Conservation (phyloP, 169 alveolate genomes). For the Plasmodium fragile region DNA sequence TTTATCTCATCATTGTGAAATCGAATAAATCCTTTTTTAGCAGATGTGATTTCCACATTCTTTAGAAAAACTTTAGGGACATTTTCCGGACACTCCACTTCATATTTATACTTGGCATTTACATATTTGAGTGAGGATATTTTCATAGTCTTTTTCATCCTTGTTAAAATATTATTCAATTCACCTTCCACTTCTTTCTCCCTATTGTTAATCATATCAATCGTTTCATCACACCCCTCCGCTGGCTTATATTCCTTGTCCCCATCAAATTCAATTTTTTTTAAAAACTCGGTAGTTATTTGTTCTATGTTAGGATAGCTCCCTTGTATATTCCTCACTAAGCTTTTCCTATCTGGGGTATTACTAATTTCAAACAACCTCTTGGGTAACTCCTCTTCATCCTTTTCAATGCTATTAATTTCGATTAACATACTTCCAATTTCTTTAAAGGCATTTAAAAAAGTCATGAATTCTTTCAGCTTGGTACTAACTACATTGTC, state of each 20-base stretch:
- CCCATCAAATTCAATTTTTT: slow-evolving; percentile 78
- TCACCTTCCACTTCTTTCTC: slow-evolving; percentile 42
- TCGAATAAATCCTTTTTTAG: slow-evolving; percentile 93
- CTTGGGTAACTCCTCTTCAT: slow-evolving; percentile 36
- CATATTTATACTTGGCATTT: slow-evolving; percentile 92
- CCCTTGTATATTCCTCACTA: slow-evolving; percentile 46
- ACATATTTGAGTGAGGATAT: slow-evolving; percentile 79
- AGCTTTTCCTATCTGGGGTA: slow-evolving; percentile 49
- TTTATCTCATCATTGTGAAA: slow-evolving; percentile 81
- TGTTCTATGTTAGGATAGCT: slow-evolving; percentile 79
- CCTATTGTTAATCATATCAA: slow-evolving; percentile 48
- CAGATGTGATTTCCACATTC: slow-evolving; percentile 93
- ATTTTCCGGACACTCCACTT: slow-evolving; percentile 90
- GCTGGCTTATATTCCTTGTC: slow-evolving; percentile 80
- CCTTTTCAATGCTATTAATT: slow-evolving; percentile 67
- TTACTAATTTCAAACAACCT: slow-evolving; percentile 48
- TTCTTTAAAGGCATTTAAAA: slow-evolving; percentile 80
- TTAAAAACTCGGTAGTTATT: slow-evolving; percentile 78
- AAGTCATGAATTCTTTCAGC: slow-evolving; percentile 83
- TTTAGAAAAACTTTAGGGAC: slow-evolving; percentile 81
- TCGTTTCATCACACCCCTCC: slow-evolving; percentile 77
- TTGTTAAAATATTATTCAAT: slow-evolving; percentile 65
- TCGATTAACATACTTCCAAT: slow-evolving; percentile 77
- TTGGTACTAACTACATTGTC: slow-evolving; percentile 84
- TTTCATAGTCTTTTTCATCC: slow-evolving; percentile 52